Evolutionary conservation across 2,329 filamentous ascomycete genomes (phyloP).

Genomic region (Neobulgaria alba): DNA sequence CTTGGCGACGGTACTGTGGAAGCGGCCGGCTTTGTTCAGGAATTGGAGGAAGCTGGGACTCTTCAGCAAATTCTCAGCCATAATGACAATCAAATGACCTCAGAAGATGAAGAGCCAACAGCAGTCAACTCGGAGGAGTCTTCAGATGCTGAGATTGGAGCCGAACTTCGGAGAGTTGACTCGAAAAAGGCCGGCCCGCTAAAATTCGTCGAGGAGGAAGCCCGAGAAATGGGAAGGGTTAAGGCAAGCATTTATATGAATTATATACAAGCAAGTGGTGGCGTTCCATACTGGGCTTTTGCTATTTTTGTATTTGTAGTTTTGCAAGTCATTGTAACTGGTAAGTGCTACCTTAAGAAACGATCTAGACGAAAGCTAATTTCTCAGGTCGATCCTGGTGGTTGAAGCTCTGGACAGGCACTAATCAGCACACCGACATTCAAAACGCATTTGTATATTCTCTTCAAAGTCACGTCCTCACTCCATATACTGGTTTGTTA

Average conservation of each 20-base stretch:
- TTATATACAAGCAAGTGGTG: constrained; percentile 61
- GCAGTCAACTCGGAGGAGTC: constrained; percentile 47
- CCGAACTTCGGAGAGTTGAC: constrained; percentile 39
- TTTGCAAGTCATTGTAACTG: constrained; percentile 46
- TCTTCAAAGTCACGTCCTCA: constrained; percentile 38
- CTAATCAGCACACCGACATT: constrained; percentile 28
- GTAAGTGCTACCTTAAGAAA: constrained; percentile 32
- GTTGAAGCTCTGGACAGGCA: constrained; percentile 53
- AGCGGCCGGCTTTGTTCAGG: constrained; percentile 47
- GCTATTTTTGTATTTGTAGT: constrained; percentile 45
- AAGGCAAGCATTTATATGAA: constrained; percentile 56
- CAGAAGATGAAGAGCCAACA: constrained; percentile 42
- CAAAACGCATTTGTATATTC: constrained; percentile 31
- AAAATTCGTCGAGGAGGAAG: constrained; percentile 71
- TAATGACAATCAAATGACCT: constrained; percentile 28
- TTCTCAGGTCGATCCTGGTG: constrained; percentile 51
- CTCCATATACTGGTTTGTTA: constrained; percentile 1
- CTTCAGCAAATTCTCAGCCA: not conserved
- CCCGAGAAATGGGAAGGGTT: constrained; percentile 61
- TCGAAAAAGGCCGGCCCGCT: constrained; percentile 43
- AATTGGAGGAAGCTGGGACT: constrained; percentile 43
- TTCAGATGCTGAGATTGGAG: constrained; percentile 35
- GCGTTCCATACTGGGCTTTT: constrained; percentile 49
- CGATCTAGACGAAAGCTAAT: no score
- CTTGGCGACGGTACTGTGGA: constrained; percentile 27